Conservation (phyloP, 805 yeast species). For the Wickerhamomyces rabaulensis region DNA sequence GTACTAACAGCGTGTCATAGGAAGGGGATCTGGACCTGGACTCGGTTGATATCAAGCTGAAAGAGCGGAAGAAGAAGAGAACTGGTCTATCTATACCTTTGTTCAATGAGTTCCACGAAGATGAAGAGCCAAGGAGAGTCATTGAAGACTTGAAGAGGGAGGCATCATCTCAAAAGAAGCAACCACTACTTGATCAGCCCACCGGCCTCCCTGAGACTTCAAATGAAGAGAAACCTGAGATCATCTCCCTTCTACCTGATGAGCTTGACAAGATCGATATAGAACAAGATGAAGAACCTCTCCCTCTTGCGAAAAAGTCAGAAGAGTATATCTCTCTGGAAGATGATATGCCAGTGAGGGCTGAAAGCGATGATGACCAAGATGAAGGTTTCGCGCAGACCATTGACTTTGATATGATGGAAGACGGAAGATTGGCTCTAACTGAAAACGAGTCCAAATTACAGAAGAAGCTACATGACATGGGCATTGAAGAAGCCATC, state of each 20-base stretch:
- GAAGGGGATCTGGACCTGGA: constrained; percentile 1
- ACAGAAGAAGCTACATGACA: constrained; percentile 22
- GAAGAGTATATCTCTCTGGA: constrained; percentile 2
- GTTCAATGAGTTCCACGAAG: constrained; percentile 5
- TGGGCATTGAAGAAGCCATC: constrained; percentile 31
- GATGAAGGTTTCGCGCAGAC: constrained; percentile 1
- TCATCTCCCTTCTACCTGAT: neutral
- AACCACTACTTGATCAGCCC: neutral
- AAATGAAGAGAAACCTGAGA: neutral
- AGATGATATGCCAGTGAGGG: constrained; percentile 11
- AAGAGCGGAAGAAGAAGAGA: constrained; percentile 2
- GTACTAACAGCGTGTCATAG: neutral
- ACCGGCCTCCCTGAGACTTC: neutral
- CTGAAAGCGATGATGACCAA: constrained; percentile 20
- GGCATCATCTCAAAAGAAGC: neutral
- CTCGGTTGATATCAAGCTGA: neutral
- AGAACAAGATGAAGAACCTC: neutral
- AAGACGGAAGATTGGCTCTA: constrained; percentile 24
- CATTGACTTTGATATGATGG: constrained; percentile 12
- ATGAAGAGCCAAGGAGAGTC: neutral
- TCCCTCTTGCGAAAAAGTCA: neutral
- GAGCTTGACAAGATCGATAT: neutral
- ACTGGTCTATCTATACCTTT: constrained; percentile 3
- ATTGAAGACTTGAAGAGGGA: neutral
- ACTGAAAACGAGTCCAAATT: constrained; percentile 22